phyloP scores from a whole-genome alignment of 495 filamentous ascomycete species.

The Venustampulla echinocandica region DNA sequence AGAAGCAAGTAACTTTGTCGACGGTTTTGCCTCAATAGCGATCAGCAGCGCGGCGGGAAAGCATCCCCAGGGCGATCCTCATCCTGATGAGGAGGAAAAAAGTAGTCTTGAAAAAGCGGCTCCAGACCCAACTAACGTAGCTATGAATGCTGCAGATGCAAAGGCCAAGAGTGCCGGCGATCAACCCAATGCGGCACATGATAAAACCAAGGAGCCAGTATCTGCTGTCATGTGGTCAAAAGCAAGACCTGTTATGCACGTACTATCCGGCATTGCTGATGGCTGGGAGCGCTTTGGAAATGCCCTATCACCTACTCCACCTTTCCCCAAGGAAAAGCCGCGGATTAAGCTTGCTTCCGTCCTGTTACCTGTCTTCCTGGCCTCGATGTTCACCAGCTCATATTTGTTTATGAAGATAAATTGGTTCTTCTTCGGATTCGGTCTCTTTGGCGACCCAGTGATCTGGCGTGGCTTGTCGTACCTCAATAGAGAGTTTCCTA shows the following conservation, averaged over 20 bases:
- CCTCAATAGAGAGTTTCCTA: slow-evolving; percentile 57
- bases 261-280: slow-evolving; percentile 63
- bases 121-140: slow-evolving; percentile 54
- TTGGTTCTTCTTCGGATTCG: slow-evolving; percentile 58
- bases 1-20: slow-evolving; percentile 75
- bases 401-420: slow-evolving; percentile 65
- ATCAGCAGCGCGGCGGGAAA: slow-evolving; percentile 70
- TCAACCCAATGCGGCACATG: slow-evolving; percentile 42
- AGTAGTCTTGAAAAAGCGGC: slow-evolving; percentile 28
- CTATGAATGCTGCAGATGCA: slow-evolving; percentile 46
- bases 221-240: slow-evolving; percentile 69
- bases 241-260: slow-evolving; percentile 70
- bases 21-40: slow-evolving; percentile 64
- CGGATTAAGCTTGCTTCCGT: slow-evolving; percentile 55
- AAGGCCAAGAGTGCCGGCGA: slow-evolving; percentile 44
- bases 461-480: slow-evolving; percentile 48
- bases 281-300: slow-evolving; percentile 76
- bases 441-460: slow-evolving; percentile 75
- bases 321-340: slow-evolving; percentile 57
- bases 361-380: slow-evolving; percentile 46
- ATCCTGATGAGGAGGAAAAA: slow-evolving; percentile 20
- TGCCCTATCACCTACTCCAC: slow-evolving; percentile 68
- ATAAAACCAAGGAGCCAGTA: slow-evolving; percentile 81
- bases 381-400: slow-evolving; percentile 55
- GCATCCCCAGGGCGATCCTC: slow-evolving; percentile 36